Percentiles rank a stretch among this genome's conserved stretches.
Conservation (phyloP, 176 grass and related monocot genomes). For the Eragrostis nindensis region DNA sequence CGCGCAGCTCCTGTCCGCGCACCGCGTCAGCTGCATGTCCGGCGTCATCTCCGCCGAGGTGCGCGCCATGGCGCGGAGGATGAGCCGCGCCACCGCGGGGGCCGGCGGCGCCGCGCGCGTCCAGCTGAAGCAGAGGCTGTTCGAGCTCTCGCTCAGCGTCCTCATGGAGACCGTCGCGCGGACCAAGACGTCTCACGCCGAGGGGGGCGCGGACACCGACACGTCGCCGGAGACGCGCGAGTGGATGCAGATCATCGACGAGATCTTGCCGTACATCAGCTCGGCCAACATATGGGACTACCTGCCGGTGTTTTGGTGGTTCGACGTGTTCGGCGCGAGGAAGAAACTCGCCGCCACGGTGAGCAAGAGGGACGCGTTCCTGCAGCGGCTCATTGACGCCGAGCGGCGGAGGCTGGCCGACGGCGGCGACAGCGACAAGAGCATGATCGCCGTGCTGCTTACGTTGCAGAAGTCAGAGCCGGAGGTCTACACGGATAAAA, state of each 20-base stretch:
- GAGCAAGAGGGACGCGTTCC: conserved; percentile 40
- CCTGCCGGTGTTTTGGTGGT: conserved; percentile 51
- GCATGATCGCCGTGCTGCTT: conserved; percentile 53
- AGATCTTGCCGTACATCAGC: conserved; percentile 17
- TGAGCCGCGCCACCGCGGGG: neutral
- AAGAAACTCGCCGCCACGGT: conserved; percentile 37
- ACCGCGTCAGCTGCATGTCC: conserved; percentile 34
- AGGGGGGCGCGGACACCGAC: conserved; percentile 29
- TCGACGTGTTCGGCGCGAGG: conserved; percentile 45
- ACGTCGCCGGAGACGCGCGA: conserved; percentile 36
- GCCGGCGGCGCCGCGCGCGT: conserved; percentile 4
- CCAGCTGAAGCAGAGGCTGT: conserved; percentile 56
- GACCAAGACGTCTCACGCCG: conserved; percentile 17
- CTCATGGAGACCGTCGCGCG: conserved; percentile 53
- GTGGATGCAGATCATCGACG: conserved; percentile 36
- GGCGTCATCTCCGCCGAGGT: conserved; percentile 23
- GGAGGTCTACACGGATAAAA: conserved; percentile 49
- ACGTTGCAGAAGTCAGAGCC: conserved; percentile 46
- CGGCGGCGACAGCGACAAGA: conserved; percentile 4
- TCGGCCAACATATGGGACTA: conserved; percentile 51
- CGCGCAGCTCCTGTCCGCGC: conserved; percentile 49
- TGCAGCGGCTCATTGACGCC: conserved; percentile 50
- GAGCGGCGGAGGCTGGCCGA: conserved; percentile 21
- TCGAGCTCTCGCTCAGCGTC: conserved; percentile 46
- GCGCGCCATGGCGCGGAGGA: conserved; percentile 29